phyloP scores from a whole-genome alignment of 768 basidiomycete genomes.

The Cubamyces lactineus region DNA sequence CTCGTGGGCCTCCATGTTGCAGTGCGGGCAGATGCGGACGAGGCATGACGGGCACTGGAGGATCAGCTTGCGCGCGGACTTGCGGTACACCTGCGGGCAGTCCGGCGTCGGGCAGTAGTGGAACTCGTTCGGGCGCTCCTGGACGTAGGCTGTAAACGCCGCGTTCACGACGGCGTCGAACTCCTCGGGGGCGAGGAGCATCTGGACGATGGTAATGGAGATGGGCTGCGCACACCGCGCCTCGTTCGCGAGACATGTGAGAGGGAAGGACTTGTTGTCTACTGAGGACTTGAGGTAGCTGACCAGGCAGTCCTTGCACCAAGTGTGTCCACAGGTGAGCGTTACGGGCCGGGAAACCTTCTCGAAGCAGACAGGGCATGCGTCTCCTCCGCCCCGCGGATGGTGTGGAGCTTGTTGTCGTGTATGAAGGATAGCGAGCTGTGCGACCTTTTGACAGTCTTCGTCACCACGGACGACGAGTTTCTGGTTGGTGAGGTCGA shows the following conservation, averaged over 20 bases:
- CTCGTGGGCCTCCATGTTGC: conserved; percentile 64
- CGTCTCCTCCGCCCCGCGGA: conserved; percentile 19
- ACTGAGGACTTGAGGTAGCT: conserved; percentile 61
- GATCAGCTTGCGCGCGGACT: conserved; percentile 49
- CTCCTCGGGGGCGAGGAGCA: conserved; percentile 52
- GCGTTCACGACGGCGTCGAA: conserved; percentile 60
- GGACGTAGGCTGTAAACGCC: conserved; percentile 63
- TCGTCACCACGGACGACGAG: conserved; percentile 63
- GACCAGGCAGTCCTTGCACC: conserved; percentile 66
- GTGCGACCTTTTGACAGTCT: conserved; percentile 45
- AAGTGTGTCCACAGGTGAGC: conserved; percentile 66
- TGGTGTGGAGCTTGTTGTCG: conserved; percentile 31
- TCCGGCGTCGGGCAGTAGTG: conserved; percentile 81
- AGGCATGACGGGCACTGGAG: conserved; percentile 76
- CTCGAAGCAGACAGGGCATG: conserved; percentile 75
- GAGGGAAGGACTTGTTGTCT: conserved; percentile 64
- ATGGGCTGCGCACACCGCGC: conserved; percentile 62
- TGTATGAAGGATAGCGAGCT: conserved; percentile 41
- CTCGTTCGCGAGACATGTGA: conserved; percentile 67
- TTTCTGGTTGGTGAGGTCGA: conserved; percentile 47
- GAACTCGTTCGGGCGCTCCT: conserved; percentile 62
- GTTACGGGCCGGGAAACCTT: conserved; percentile 53
- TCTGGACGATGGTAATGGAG: conserved; percentile 53
- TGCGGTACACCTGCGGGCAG: conserved; percentile 73
- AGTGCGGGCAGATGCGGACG: conserved; percentile 66